Evolutionary conservation across 306 rosid genomes (phyloP), one percentile per base, ranked within the genome.

Genomic region (Lithocarpus polystachyus): DNA sequence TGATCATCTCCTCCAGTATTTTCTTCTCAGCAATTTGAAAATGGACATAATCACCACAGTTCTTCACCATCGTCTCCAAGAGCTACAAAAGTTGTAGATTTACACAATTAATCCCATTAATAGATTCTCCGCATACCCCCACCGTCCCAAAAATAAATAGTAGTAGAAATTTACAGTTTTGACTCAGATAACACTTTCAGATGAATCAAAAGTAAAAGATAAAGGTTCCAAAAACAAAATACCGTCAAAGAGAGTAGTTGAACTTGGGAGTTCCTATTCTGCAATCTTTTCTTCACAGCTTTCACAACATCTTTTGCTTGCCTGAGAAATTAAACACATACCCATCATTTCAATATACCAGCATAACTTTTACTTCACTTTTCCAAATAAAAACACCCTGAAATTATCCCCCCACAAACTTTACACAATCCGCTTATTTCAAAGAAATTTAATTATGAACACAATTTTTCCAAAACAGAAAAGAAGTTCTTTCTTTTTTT

Each of bases 41-140:
- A 86, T 96, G 99, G 79, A 91, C 89, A 76, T 78, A 82, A 43
- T 96, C 98, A 84, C 99, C 99, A 77, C 98, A 96, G 82, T 96
- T 96, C 94, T 96, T 96, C 83, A 96, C 99, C 99, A 96, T 91
- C 35, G 99, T 96, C 86, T 96, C 99, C 82, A 96, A 83, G 43
- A 96, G 98, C 99, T 96, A 84, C 85, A 77, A 76, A 71, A 62
- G 12, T 67, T 57, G 9, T 67, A 33, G 74, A 74, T 75, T 82
- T 43, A 78, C 76, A 78, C 76, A 78, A 75, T 71, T 61, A 85
- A 83, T 85, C 77, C 79, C 31, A 82, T 62, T 37, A 56, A 65
- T 60, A 70, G 18, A 84, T 13, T 48, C 57, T 2, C 18, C 3
- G 57, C 31, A 10, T 69, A n/a, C 13, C 5, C 19, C 28, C 19